Conservation (phyloP, 805 yeast genomes). For the Candida boidinii region DNA sequence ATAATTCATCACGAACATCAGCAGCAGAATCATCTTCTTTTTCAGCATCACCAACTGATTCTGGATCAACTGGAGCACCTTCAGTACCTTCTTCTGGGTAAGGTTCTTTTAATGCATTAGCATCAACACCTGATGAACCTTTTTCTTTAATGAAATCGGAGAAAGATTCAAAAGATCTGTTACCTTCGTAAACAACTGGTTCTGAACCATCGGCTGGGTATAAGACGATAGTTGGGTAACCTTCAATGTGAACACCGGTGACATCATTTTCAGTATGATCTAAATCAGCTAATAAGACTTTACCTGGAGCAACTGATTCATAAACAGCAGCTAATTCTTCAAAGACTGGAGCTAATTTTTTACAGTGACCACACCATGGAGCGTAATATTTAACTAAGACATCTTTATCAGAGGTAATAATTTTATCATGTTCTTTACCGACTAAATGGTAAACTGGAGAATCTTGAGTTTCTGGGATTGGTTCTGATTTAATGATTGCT, state of each 20-base stretch:
- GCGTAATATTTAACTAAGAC: conserved; percentile 89
- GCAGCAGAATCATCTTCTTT: conserved; percentile 41
- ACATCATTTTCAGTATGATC: conserved; percentile 91
- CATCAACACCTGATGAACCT: conserved; percentile 60
- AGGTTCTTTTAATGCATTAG: conserved; percentile 22
- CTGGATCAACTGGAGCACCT: conserved; percentile 18
- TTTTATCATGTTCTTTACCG: conserved; percentile 69
- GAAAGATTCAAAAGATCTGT: conserved; percentile 67
- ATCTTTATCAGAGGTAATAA: conserved; percentile 57
- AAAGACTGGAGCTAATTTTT: conserved; percentile 79
- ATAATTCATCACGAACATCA: conserved; percentile 27
- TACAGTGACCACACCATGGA: conserved; percentile 98
- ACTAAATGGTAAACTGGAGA: conserved; percentile 63
- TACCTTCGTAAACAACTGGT: conserved; percentile 59
- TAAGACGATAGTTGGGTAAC: conserved; percentile 87
- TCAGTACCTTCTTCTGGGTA: conserved; percentile 8
- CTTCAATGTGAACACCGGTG: conserved; percentile 60
- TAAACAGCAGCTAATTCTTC: conserved; percentile 77
- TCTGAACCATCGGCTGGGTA: conserved; percentile 76
- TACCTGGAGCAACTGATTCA: conserved; percentile 37
- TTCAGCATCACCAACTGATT: conserved; percentile 21
- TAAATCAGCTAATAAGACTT: conserved; percentile 73
- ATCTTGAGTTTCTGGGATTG: conserved; percentile 76
- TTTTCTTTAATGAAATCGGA: conserved; percentile 61
- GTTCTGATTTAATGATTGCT: conserved; percentile 79